These are phyloP conservation scores for Euphorbia tirucalli DNA, from an alignment of 345 rosid genomes.

Conservation along the genomic window DNA sequence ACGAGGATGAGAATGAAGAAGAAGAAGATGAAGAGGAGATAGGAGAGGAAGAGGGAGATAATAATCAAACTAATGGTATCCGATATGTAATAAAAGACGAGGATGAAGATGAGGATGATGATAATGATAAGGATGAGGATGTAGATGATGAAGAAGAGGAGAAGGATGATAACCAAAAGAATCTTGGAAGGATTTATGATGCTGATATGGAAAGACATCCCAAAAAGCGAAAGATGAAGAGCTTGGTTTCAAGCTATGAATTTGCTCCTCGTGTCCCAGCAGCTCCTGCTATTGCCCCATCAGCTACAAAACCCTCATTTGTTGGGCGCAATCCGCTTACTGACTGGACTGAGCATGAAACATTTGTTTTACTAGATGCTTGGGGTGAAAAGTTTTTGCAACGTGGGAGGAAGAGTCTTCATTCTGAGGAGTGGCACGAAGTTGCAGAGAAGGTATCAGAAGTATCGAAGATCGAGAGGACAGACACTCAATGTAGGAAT, in stretches of 20 bases:
- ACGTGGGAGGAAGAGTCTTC: slow-evolving; percentile 83
- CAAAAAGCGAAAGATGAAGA: slow-evolving; percentile 71
- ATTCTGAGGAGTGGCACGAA: slow-evolving; percentile 92
- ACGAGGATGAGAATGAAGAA: slow-evolving; percentile 35
- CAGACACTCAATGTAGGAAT: slow-evolving; percentile 84
- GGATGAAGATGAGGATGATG: slow-evolving; percentile 34
- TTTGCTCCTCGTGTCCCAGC: slow-evolving; percentile 74
- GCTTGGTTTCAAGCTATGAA: slow-evolving; percentile 68
- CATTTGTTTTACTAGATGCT: slow-evolving; percentile 73
- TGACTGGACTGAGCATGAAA: slow-evolving; percentile 92
- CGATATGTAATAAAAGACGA: slow-evolving; percentile 30
- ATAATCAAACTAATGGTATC: slow-evolving; percentile 41
- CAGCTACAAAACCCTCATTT: slow-evolving; percentile 39
- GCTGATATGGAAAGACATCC: slow-evolving; percentile 50
- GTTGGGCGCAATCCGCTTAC: slow-evolving; percentile 61
- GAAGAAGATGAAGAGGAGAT: slow-evolving; percentile 33
- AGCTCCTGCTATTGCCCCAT: slow-evolving; percentile 24
- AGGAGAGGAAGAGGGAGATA: slow-evolving; percentile 42
- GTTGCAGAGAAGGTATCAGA: slow-evolving; percentile 94
- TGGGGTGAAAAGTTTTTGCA: slow-evolving; percentile 93
- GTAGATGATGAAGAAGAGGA: slow-evolving; percentile 45
- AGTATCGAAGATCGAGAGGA: slow-evolving; percentile 62
- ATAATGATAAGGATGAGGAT: slow-evolving; percentile 25
- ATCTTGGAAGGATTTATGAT: slow-evolving; percentile 30
- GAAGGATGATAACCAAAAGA: slow-evolving; percentile 34